These are phyloP conservation scores for Irpex lacteus DNA, from an alignment of 1,284 basidiomycete species.

Conservation along the genomic window DNA sequence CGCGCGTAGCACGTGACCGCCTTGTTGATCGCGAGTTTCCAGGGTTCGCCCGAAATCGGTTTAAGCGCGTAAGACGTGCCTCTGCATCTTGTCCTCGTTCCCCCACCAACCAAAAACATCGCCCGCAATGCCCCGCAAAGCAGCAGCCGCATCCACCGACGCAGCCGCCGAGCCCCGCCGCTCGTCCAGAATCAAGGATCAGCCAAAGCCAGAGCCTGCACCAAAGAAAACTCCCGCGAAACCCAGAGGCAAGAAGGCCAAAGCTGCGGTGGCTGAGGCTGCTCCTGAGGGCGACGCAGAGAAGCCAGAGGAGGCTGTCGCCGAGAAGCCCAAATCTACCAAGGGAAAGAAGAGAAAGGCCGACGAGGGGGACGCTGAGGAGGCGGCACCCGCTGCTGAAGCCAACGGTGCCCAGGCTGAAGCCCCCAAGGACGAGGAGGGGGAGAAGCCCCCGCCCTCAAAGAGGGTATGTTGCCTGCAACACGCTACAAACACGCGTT, in stretches of 20 bases:
- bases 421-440: constrained; percentile 14
- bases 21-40: constrained; percentile 32
- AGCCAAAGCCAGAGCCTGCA: constrained; percentile 50
- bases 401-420: constrained; percentile 4
- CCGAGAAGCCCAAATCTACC: constrained; percentile 54
- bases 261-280: constrained; percentile 22
- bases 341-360: constrained; percentile 55
- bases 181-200: constrained; percentile 70
- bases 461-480: constrained; percentile 29
- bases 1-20: constrained; percentile 23
- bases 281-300: constrained; percentile 25
- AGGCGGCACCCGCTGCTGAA: constrained; percentile 6
- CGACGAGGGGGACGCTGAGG: constrained; percentile 27
- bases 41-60: constrained; percentile 18
- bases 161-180: constrained; percentile 57
- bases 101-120: constrained; percentile 11
- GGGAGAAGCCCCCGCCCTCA: constrained; percentile 29
- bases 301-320: constrained; percentile 22
- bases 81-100: constrained; percentile 15
- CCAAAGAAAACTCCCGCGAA: constrained; percentile 62
- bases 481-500: background rate
- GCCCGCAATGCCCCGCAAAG: constrained; percentile 64
- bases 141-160: constrained; percentile 40
- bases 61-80: constrained; percentile 11
- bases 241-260: constrained; percentile 55